Evolutionary conservation across 2,329 filamentous ascomycete species (phyloP), one percentile per base, ranked within the genome.

Genomic region (Ophiostoma novo-ulmi): DNA sequence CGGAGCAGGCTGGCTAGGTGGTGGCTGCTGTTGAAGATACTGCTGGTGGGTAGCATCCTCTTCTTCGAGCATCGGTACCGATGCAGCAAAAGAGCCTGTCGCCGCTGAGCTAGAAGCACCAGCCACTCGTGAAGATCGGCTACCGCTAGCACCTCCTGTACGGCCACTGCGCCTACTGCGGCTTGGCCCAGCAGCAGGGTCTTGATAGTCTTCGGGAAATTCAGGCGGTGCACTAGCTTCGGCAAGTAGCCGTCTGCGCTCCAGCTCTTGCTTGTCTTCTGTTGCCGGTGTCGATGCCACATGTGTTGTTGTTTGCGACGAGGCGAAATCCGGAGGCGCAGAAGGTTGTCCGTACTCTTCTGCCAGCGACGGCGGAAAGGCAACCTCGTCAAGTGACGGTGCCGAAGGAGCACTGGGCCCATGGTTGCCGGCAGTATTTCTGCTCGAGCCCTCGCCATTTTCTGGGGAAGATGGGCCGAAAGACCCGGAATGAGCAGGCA

Each of bases 241-340:
- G 69, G 83, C 81, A 72, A 91, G 81, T n/a, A 92, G 78, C 52
- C 89, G 82, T 70, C 82, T 85, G 26, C 88, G 83, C 77, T 94
- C 91, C 7, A 93, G 81, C 77, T 96, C 92, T 75, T 89, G 88
- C 78, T 96, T 95, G 78, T 96, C 94, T 70, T 95, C 63, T n/a
- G 63, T 39, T 8, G 61, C 61, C 91, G 17, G 80, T 82, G 80
- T 73, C 31, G 77, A 73, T 5, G 74, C 52, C 14, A 58, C 36
- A 13, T 55, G 36, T 10, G 39, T 17, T 22, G 36, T n/a, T n/a
- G 35, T 10, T n/a, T 65, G 35, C 6, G 20, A 17, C 35, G 63
- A 65, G 17, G 63, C 48, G 41, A 69, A 69, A 58, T 63, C 39
- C 17, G 55, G 58, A n/a, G 38, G 38, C 5, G 58, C 68, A 5